Evolutionary conservation across 1,284 basidiomycete species (phyloP).

Genomic region (Ceratobasidium sp.): DNA sequence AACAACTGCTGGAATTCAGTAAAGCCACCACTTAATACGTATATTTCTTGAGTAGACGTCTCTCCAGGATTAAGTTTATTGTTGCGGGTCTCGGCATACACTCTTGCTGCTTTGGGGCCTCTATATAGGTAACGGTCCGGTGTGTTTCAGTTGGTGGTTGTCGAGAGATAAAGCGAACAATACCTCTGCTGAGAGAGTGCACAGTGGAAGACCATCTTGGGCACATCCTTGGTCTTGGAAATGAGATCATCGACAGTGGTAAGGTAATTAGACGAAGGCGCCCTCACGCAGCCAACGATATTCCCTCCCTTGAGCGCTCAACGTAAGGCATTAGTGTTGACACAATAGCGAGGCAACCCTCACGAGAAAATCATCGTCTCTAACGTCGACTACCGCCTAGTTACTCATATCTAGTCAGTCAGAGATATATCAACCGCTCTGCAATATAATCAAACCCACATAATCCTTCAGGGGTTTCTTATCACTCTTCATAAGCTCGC

Average conservation of each 20-base stretch:
- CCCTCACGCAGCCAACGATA: slow-evolving; percentile 66
- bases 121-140: slow-evolving; percentile 50
- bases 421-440: background rate
- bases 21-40: slow-evolving; percentile 73
- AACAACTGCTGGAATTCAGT: slow-evolving; percentile 69
- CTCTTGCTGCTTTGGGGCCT: slow-evolving; percentile 76
- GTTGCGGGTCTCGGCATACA: slow-evolving; percentile 64
- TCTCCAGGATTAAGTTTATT: slow-evolving; percentile 50
- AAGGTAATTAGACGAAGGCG: slow-evolving; percentile 66
- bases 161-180: slow-evolving; percentile 29
- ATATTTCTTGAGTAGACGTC: slow-evolving; percentile 59
- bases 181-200: slow-evolving; percentile 74
- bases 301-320: slow-evolving; percentile 63
- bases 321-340: background rate
- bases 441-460: slow-evolving; percentile 47
- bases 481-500: slow-evolving; percentile 64
- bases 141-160: background rate
- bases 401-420: background rate
- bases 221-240: slow-evolving; percentile 64
- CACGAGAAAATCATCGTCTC: slow-evolving; percentile 69
- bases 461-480: slow-evolving; percentile 68
- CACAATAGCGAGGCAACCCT: background rate
- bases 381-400: slow-evolving; percentile 69
- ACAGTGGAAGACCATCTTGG: slow-evolving; percentile 76
- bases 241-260: slow-evolving; percentile 64